Conservation (phyloP, 257 asterid species). For the Anisodus tanguticus region DNA sequence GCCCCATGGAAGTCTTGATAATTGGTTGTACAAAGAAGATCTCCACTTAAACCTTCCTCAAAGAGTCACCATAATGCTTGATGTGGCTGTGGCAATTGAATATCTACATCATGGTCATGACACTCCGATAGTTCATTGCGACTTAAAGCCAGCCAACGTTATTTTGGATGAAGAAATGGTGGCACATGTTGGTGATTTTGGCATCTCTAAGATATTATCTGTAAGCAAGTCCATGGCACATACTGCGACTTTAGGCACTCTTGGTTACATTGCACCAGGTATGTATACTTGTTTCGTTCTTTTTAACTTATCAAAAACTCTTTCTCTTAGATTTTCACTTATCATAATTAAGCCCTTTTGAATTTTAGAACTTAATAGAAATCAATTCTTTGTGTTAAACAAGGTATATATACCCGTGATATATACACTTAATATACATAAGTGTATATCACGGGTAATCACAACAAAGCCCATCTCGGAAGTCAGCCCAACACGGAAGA, state of each 20-base stretch:
- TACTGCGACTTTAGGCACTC: constrained; percentile 46
- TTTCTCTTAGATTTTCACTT: neutral
- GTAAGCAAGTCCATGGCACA: constrained; percentile 27
- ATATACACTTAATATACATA: too few species aligned
- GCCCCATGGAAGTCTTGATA: constrained; percentile 47
- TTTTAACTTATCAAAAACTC: neutral
- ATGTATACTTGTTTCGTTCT: neutral
- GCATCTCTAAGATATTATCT: constrained; percentile 42
- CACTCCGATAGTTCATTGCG: constrained; percentile 42
- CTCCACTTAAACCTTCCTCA: constrained; percentile 31
- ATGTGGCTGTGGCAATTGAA: constrained; percentile 48
- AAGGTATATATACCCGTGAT: too few species aligned
- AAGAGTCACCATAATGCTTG: constrained; percentile 39
- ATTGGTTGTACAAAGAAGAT: constrained; percentile 37
- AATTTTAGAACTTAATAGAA: neutral
- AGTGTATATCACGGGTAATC: too few species aligned
- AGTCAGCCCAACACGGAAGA: too few species aligned
- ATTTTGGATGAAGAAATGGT: constrained; percentile 46
- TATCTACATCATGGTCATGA: constrained; percentile 44
- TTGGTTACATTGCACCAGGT: constrained; percentile 56
- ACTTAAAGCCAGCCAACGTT: constrained; percentile 47
- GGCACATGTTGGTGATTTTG: constrained; percentile 37
- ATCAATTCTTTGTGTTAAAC: neutral
- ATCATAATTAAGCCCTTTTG: neutral
- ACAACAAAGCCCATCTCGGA: too few species aligned